phyloP scores from a whole-genome alignment of 2,329 filamentous ascomycete species.

The Aspergillus sp. region DNA sequence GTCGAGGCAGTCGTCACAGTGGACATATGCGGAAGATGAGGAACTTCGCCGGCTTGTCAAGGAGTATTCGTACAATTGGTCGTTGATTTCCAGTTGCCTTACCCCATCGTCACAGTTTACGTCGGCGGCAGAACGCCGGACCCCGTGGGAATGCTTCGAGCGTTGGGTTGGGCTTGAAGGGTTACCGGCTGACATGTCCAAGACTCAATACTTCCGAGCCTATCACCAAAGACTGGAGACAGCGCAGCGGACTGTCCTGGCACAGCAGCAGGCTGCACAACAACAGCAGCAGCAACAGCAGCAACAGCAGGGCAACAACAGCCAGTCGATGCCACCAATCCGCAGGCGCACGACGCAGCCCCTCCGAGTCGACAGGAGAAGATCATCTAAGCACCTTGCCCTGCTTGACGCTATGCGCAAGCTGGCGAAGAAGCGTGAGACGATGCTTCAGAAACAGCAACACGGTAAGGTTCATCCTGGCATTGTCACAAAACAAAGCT shows the following conservation, averaged over 20 bases:
- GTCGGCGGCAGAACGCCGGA: slow-evolving; percentile 85
- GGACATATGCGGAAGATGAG: slow-evolving; percentile 87
- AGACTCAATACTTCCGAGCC: slow-evolving; percentile 89
- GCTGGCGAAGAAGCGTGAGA: slow-evolving; percentile 89
- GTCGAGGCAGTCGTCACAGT: slow-evolving; percentile 79
- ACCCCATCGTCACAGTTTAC: slow-evolving; percentile 70
- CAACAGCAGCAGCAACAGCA: slow-evolving; percentile 48
- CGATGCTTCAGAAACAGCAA: slow-evolving; percentile 79
- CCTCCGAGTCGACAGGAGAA: slow-evolving; percentile 78
- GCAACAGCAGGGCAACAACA: slow-evolving; percentile 46
- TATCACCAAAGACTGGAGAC: slow-evolving; percentile 63
- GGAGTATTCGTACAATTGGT: slow-evolving; percentile 98
- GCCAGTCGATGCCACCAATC: slow-evolving; percentile 53
- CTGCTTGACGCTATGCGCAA: slow-evolving; percentile 95
- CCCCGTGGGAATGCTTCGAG: slow-evolving; percentile 98
- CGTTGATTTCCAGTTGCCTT: slow-evolving; percentile 80
- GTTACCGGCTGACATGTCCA: slow-evolving; percentile 86
- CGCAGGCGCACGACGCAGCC: slow-evolving; percentile 72
- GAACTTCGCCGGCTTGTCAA: slow-evolving; percentile 80
- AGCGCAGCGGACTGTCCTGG: slow-evolving; percentile 58
- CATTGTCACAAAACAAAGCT: not conserved
- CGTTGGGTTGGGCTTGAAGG: slow-evolving; percentile 92
- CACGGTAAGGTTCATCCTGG: slow-evolving; percentile 52
- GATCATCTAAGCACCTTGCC: slow-evolving; percentile 80
- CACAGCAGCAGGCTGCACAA: slow-evolving; percentile 53